Evolutionary conservation across 2,329 filamentous ascomycete species (phyloP).

Genomic region (Lomentospora prolificans): DNA sequence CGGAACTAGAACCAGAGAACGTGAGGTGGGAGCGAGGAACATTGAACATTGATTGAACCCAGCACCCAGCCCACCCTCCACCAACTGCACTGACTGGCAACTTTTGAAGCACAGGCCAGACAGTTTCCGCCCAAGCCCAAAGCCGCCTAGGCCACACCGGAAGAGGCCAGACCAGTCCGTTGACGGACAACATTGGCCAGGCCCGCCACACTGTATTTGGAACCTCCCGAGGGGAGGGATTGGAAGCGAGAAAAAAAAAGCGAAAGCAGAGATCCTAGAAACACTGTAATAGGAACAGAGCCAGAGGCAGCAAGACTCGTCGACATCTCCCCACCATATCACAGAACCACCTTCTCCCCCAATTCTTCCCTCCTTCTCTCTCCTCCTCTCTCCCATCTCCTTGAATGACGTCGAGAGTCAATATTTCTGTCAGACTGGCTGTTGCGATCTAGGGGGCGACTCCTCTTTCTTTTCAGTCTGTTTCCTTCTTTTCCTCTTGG

Average conservation of each 20-base stretch:
- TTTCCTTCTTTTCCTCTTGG: constrained; percentile 12
- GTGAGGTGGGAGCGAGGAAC: not conserved
- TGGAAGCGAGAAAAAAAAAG: not conserved
- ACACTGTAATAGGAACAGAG: not conserved
- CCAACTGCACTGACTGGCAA: too few species aligned
- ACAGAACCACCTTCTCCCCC: constrained; percentile 15
- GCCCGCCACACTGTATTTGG: not conserved
- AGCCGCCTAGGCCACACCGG: not conserved
- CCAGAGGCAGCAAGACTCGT: not conserved
- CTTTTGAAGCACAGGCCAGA: not conserved
- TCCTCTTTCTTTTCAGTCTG: constrained; percentile 14
- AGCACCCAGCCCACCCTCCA: not conserved
- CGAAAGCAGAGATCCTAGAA: not conserved
- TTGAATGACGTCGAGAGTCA: constrained; percentile 10
- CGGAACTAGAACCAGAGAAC: not conserved
- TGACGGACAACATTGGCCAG: not conserved
- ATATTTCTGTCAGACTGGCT: constrained; percentile 12
- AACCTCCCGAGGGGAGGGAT: not conserved
- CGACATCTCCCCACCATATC: constrained; percentile 10
- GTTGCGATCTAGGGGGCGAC: constrained; percentile 13
- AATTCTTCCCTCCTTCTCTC: constrained; percentile 14
- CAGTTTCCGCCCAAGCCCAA: not conserved
- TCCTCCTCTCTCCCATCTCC: constrained; percentile 12
- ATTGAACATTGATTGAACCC: not conserved
- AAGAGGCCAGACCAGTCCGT: not conserved